These are phyloP conservation scores for Mycena metata DNA, from an alignment of 768 basidiomycete species.

Conservation along the genomic window DNA sequence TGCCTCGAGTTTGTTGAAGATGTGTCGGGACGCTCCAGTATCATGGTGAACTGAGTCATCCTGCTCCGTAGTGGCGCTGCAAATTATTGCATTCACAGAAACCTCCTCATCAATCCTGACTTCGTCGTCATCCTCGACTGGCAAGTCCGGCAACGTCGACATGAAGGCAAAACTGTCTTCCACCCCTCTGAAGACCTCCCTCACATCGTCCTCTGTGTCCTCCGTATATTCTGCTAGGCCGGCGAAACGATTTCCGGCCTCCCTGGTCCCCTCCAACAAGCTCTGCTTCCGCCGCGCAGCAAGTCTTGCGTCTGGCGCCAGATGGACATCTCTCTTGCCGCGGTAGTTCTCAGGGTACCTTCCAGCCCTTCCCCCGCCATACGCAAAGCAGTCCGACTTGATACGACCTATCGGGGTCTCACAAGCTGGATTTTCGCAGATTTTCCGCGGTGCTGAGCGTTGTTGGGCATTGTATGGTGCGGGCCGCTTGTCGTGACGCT, in stretches of 20 bases:
- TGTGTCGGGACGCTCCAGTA: slow-evolving; percentile 36
- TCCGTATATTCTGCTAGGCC: slow-evolving; percentile 27
- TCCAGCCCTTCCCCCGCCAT: slow-evolving; percentile 48
- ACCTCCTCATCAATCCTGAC: slow-evolving; percentile 22
- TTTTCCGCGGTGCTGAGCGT: not conserved
- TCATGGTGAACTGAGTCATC: slow-evolving; percentile 30
- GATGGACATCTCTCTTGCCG: slow-evolving; percentile 27
- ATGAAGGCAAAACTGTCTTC: slow-evolving; percentile 23
- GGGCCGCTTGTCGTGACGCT: slow-evolving; percentile 2
- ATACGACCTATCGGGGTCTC: slow-evolving; percentile 37
- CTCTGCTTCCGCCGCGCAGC: slow-evolving; percentile 19
- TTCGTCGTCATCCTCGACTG: slow-evolving; percentile 31
- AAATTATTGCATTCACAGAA: not conserved
- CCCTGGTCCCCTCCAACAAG: not conserved
- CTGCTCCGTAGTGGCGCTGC: slow-evolving; percentile 3
- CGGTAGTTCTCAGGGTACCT: slow-evolving; percentile 37
- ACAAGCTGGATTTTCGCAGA: slow-evolving; percentile 41
- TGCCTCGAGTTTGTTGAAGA: slow-evolving; percentile 4
- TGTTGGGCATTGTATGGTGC: slow-evolving; percentile 16
- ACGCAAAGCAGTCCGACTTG: slow-evolving; percentile 43
- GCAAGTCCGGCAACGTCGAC: too few relatives aligned
- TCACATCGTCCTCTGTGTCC: slow-evolving; percentile 16
- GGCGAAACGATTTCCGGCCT: slow-evolving; percentile 23
- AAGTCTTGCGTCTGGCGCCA: slow-evolving; percentile 25
- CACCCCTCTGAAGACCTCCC: not conserved